phyloP scores from a whole-genome alignment of 495 filamentous ascomycete genomes.

The Extremus antarcticus region DNA sequence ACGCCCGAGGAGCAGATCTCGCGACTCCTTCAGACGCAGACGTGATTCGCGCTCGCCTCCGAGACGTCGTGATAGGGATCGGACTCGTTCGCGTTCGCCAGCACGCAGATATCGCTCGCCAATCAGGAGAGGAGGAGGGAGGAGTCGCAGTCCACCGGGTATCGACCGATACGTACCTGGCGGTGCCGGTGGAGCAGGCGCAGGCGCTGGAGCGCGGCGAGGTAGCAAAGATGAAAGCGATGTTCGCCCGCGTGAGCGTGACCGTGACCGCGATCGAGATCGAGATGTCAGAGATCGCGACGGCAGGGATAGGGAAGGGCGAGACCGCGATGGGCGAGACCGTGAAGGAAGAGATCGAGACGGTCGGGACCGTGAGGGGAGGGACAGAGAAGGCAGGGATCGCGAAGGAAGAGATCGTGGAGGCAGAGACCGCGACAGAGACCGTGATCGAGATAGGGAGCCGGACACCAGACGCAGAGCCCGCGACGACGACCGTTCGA shows the following conservation, averaged over 20 bases:
- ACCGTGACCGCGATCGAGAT: constrained; percentile 12
- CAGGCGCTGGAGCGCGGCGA: background rate
- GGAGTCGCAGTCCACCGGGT: constrained; percentile 20
- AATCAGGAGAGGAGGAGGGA: background rate
- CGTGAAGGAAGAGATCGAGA: background rate
- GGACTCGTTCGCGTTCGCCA: constrained; percentile 16
- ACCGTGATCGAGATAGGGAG: constrained; percentile 14
- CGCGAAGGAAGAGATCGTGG: background rate
- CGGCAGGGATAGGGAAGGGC: background rate
- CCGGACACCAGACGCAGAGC: constrained; percentile 8
- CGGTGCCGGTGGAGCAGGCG: constrained; percentile 4
- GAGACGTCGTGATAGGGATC: constrained; percentile 4
- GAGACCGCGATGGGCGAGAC: background rate
- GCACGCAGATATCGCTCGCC: constrained; percentile 2
- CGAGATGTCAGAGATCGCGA: background rate
- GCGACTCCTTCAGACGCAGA: constrained; percentile 10
- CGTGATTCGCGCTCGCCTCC: constrained; percentile 12
- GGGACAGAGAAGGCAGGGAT: background rate
- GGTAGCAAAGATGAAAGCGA: constrained; percentile 9
- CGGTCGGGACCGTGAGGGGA: background rate
- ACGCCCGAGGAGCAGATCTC: constrained; percentile 7
- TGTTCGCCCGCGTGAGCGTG: background rate
- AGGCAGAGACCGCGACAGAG: background rate
- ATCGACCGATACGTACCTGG: constrained; percentile 24
- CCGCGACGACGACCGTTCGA: constrained; percentile 6